Base-by-base conservation (phyloP, 495 filamentous ascomycete genomes). In the Aspergillus conjunctus region DNA sequence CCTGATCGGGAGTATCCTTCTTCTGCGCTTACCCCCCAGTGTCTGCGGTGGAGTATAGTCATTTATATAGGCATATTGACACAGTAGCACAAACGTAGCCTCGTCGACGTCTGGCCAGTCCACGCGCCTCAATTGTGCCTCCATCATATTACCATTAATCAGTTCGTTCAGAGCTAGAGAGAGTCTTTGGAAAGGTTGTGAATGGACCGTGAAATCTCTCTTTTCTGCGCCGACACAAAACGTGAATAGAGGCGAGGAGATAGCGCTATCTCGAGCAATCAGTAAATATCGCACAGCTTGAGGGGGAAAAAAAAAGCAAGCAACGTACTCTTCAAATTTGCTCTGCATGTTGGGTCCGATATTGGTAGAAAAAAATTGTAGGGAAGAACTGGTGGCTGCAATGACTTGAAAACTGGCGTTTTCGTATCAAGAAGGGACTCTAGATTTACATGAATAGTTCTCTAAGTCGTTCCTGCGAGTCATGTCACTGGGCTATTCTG, bases 61-160 rank as follows among this genome's bases (percentile, higher is more conserved):
- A 5, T 59, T 32, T 0, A 48, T 4, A 34, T 73, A 73, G 4
- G 66, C 67, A 51, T 60, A 71, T 68, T 73, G 66, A 57, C 64
- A 71, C 14, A 73, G 51, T 34, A 63, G 63, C 55, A 56, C 8
- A 37, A 73, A 73, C 1, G 64, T 73, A 7, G 65, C 60, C 45
- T 57, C 56, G 21, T 70, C 65, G 32, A 71, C 54, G 37, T 73
- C 61, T 14, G 59, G 39, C 71, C 68, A 69, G 32, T 69, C 65
- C 22, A 55, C 57, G 1, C 39, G 60, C 56, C 66, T 54, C 1
- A 33, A 41, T 46, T 61, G 66, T 9, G 66, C 68, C 41, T 71
- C 65, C 0, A 62, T 34, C 68, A 67, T 69, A 18, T 46, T 30
- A 5, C 65, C 65, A 51, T 68, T 66, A 11, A 69, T 65, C 11